phyloP scores from a whole-genome alignment of 495 filamentous ascomycete genomes.

The Aspergillus nidulans region DNA sequence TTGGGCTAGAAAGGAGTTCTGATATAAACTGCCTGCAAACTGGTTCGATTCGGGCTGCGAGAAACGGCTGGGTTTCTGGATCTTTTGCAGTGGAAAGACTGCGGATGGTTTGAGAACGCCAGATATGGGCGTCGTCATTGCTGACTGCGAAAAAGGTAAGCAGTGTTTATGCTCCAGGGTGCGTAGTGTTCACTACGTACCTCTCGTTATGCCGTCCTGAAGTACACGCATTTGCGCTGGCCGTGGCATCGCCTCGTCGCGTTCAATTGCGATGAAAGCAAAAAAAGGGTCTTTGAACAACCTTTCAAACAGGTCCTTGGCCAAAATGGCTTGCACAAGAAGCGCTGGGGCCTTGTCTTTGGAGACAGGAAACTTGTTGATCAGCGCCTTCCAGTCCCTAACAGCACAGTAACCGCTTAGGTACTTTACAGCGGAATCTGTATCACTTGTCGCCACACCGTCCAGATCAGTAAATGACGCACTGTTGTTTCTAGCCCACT shows the following conservation, averaged over 20 bases:
- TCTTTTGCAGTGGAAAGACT: neutral
- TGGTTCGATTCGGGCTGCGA: no score
- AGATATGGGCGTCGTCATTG: constrained; percentile 6
- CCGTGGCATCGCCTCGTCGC: neutral
- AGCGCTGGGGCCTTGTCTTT: constrained; percentile 3
- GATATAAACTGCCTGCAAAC: neutral
- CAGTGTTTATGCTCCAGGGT: no score
- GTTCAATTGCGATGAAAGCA: neutral
- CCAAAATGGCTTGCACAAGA: constrained; percentile 8
- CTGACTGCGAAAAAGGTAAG: no score
- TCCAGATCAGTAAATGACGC: neutral
- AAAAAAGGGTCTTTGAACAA: constrained; percentile 14
- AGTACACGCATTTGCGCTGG: neutral
- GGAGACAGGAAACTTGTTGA: neutral
- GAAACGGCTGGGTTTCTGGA: no score
- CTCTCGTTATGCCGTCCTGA: neutral
- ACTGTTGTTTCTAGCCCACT: constrained; percentile 10
- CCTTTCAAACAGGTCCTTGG: constrained; percentile 3
- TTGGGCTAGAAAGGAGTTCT: neutral
- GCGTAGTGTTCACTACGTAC: neutral
- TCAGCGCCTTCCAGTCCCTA: neutral
- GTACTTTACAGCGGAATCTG: neutral
- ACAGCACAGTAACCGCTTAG: constrained; percentile 2
- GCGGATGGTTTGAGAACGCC: constrained; percentile 14
- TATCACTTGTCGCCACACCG: neutral